A percentile compares a stretch with the other conserved stretches of the same genome.
These are phyloP conservation scores for Astrothelium macrocarpum DNA, from an alignment of 495 filamentous ascomycete genomes.

Conservation along the genomic window DNA sequence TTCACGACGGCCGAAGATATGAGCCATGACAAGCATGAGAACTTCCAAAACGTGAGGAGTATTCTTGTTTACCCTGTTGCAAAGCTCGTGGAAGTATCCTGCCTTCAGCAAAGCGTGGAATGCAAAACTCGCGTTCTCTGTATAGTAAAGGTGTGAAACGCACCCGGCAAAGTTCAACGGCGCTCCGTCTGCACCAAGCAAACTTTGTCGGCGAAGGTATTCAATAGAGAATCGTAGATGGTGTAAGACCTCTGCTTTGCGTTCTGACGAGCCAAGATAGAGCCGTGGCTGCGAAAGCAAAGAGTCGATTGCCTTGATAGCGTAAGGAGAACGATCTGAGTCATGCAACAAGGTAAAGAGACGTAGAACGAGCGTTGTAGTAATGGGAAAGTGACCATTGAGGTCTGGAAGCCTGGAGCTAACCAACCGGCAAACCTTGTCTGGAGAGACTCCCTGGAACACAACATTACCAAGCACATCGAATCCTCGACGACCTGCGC, in stretches of 20 bases:
- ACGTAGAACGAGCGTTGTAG: constrained; percentile 60
- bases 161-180: constrained; percentile 61
- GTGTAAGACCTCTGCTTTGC: constrained; percentile 57
- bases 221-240: constrained; percentile 74
- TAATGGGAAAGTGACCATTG: constrained; percentile 68
- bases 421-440: constrained; percentile 52
- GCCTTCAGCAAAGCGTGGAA: constrained; percentile 61
- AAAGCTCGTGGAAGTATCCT: constrained; percentile 58
- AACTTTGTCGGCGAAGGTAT: constrained; percentile 57
- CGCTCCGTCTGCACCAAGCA: constrained; percentile 48
- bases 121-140: constrained; percentile 61
- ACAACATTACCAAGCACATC: constrained; percentile 73
- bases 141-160: constrained; percentile 62
- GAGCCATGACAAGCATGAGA: constrained; percentile 56
- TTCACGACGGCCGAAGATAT: constrained; percentile 53
- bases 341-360: constrained; percentile 57
- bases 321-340: constrained; percentile 50
- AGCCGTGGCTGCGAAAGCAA: constrained; percentile 59
- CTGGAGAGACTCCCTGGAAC: constrained; percentile 50
- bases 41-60: constrained; percentile 33
- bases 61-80: constrained; percentile 38
- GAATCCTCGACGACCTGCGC: constrained; percentile 71
- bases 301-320: constrained; percentile 50
- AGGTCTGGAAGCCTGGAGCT: constrained; percentile 63
- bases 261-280: constrained; percentile 53